Conservation (phyloP, 768 basidiomycete genomes). For the Pleurotus eryngii region DNA sequence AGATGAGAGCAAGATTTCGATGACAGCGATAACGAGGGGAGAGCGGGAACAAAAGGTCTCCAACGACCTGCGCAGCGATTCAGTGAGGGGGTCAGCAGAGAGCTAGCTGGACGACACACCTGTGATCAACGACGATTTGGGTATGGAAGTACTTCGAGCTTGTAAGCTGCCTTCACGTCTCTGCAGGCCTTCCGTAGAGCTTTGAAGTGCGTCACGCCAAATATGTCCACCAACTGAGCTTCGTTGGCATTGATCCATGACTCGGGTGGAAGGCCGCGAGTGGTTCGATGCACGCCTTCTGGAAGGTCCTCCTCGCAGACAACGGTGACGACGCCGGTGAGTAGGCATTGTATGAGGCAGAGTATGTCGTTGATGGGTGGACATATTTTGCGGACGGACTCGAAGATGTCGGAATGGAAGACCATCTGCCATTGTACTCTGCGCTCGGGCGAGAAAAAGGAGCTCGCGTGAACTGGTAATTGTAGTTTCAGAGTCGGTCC, state of each 20-base stretch:
- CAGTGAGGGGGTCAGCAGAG: neutral
- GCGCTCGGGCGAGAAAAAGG: slow-evolving; percentile 83
- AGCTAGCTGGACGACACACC: slow-evolving; percentile 15
- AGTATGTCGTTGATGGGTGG: slow-evolving; percentile 70
- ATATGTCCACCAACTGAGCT: slow-evolving; percentile 62
- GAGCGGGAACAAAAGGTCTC: slow-evolving; percentile 12
- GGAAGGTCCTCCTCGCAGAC: slow-evolving; percentile 74
- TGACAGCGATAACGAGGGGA: slow-evolving; percentile 14
- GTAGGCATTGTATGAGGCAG: slow-evolving; percentile 65
- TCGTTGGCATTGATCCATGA: slow-evolving; percentile 77
- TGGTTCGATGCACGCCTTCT: slow-evolving; percentile 68
- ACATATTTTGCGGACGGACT: slow-evolving; percentile 64
- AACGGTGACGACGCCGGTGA: slow-evolving; percentile 69
- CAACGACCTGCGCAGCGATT: slow-evolving; percentile 14
- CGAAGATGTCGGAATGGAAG: slow-evolving; percentile 76
- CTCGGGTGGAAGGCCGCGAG: slow-evolving; percentile 72
- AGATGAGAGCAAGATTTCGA: slow-evolving; percentile 18
- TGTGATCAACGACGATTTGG: slow-evolving; percentile 25
- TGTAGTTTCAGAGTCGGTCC: slow-evolving; percentile 71
- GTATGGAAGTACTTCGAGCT: slow-evolving; percentile 58
- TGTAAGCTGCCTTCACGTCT: slow-evolving; percentile 70
- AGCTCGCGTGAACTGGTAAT: slow-evolving; percentile 74
- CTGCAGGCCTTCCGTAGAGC: slow-evolving; percentile 70
- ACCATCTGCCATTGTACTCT: slow-evolving; percentile 90
- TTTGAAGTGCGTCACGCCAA: slow-evolving; percentile 69